Conservation (phyloP, 2,329 filamentous ascomycete genomes). For the Gremmenia infestans region DNA sequence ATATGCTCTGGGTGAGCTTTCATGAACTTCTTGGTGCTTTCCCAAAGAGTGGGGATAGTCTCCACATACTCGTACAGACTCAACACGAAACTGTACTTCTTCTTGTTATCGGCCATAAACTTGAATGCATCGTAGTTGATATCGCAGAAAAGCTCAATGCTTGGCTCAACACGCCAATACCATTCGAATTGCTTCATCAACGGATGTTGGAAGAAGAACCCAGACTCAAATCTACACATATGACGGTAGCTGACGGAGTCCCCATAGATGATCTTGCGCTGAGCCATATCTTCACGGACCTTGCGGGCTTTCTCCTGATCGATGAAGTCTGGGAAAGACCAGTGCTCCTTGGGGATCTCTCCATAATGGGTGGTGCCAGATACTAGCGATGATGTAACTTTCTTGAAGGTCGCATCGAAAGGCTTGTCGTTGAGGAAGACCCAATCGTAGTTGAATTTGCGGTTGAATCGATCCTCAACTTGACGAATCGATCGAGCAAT, state of each 20-base stretch:
- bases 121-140: conserved; percentile 95
- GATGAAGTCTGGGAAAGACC: conserved; percentile 95
- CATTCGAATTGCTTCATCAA: conserved; percentile 96
- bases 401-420: conserved; percentile 91
- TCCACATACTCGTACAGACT: conserved; percentile 95
- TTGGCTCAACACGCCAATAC: conserved; percentile 99
- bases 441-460: conserved; percentile 96
- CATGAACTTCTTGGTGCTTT: conserved; percentile 92
- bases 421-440: conserved; percentile 96
- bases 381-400: conserved; percentile 81
- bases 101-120: conserved; percentile 90
- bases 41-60: conserved; percentile 91
- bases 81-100: conserved; percentile 97
- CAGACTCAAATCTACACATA: conserved; percentile 99
- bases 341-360: conserved; percentile 84
- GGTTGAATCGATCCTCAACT: conserved; percentile 97
- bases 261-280: conserved; percentile 95
- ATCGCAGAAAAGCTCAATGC: conserved; percentile 94
- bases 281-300: conserved; percentile 89
- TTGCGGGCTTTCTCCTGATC: conserved; percentile 89
- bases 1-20: conserved; percentile 86
- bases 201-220: conserved; percentile 96
- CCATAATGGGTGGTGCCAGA: conserved; percentile 92
- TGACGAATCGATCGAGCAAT: conserved; percentile 94
- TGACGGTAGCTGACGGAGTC: conserved; percentile 96